Base-by-base conservation (phyloP, 352 stramenopile species). In the Pythium monospermum region DNA sequence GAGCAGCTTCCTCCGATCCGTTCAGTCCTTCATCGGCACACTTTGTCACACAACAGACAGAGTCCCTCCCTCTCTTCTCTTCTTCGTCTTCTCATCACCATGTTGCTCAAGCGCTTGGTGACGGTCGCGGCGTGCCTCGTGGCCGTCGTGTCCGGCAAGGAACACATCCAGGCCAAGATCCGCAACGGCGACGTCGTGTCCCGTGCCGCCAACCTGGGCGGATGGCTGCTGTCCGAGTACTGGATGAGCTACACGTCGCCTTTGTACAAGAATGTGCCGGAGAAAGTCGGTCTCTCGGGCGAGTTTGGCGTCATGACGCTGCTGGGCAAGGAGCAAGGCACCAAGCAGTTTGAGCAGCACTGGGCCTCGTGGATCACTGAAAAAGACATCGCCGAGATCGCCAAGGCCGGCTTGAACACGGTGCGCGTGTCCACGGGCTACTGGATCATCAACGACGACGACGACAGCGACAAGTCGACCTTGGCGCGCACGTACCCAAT, bases 171-270 rank as follows among this genome's bases (percentile, higher is more conserved):
- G n/a, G n/a, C n/a, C n/a, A n/a, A n/a, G n/a, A n/a, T 75, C 26
- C 64, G 65, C 8, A 59, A 65, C 18, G 68, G 68, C 12, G 66
- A 73, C 16, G 33, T 73, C 1, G 50, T 67, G 11, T 76, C 61
- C 49, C 71, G 78, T 6, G 86, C 84, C 4, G 70, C 87, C 11
- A 96, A 96, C 58, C 64, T 94, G 23, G 86, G 84, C 8, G 83
- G 86, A 22, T 96, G 86, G 86, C 69, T 95, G 6, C 62, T 96
- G 1, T 55, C 79, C 25, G 87, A 96, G 65, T 64, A 80, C 43
- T 94, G 83, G 68, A 91, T 96, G 66, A 91, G 78, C 13, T 80
- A 72, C 57, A 64, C 81, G 13, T 81, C 79, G 4, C 77, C 66
- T 18, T 88, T 97, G 52, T 95, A 95, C 75, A 72, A 73, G 23